Evolutionary conservation across 345 rosid species (phyloP).

Genomic region (Hibiscus syriacus): DNA sequence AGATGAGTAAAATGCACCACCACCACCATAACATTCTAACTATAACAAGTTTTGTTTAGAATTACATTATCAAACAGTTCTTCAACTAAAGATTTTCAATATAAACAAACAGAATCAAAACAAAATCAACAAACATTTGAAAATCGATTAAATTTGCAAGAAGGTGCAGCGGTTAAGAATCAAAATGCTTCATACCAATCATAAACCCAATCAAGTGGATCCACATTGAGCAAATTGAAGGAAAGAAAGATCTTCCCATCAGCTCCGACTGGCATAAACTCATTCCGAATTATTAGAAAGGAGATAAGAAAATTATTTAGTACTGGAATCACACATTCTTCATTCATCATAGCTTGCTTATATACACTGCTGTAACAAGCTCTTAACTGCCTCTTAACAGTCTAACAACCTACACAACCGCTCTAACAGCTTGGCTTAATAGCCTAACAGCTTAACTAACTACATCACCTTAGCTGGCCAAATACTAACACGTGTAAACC

Average conservation of each 20-base stretch:
- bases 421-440: no score
- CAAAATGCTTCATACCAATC: constrained; percentile 52
- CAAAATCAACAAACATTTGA: background rate
- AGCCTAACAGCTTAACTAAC: no score
- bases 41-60: background rate
- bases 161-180: background rate
- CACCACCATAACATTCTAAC: background rate
- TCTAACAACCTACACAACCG: no score
- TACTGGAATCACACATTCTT: no score
- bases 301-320: no score
- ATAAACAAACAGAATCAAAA: constrained; percentile 72
- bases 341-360: no score
- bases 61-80: constrained; percentile 55
- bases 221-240: constrained; percentile 66
- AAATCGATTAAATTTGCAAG: background rate
- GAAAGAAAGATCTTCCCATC: constrained; percentile 87
- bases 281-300: no score
- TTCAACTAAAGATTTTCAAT: constrained; percentile 60
- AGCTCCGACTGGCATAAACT: constrained; percentile 93
- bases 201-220: constrained; percentile 79
- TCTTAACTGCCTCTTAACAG: no score
- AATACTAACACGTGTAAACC: no score
- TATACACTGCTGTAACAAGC: no score
- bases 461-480: no score
- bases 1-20: constrained; percentile 8